phyloP scores from a whole-genome alignment of 2,329 filamentous ascomycete species.

The Ceratocystis ficicola region DNA sequence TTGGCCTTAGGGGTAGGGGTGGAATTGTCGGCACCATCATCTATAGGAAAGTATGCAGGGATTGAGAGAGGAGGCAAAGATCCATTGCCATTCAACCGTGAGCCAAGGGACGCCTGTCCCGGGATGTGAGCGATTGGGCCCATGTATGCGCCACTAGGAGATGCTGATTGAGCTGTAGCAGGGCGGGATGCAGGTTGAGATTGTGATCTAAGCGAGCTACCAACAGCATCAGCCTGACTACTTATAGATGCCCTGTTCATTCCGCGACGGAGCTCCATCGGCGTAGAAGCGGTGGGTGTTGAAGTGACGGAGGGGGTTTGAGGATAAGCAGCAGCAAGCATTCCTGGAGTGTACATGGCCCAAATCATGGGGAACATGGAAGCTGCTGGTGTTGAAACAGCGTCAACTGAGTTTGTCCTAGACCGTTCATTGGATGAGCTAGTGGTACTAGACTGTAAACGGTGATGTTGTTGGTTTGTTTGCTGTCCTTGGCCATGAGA shows the following conservation, averaged over 20 bases:
- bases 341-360: not conserved
- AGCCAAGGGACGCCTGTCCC: constrained; percentile 23
- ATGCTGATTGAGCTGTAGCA: constrained; percentile 14
- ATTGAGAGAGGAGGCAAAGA: constrained; percentile 22
- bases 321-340: constrained; percentile 11
- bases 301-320: constrained; percentile 7
- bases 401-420: constrained; percentile 52
- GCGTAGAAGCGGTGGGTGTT: not conserved
- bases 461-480: constrained; percentile 11
- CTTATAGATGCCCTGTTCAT: constrained; percentile 40
- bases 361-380: constrained; percentile 31
- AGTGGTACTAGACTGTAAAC: constrained; percentile 10
- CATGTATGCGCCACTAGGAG: constrained; percentile 3
- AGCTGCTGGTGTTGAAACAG: constrained; percentile 47
- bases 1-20: constrained; percentile 11
- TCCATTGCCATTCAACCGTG: not conserved
- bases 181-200: constrained; percentile 51
- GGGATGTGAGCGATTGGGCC: constrained; percentile 24
- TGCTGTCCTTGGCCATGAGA: constrained; percentile 1
- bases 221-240: constrained; percentile 27
- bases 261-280: constrained; percentile 43
- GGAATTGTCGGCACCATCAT: not conserved
- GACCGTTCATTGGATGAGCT: constrained; percentile 34
- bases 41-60: constrained; percentile 23
- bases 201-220: constrained; percentile 49